Percentiles rank a stretch among this genome's conserved stretches.
Evolutionary conservation across 495 filamentous ascomycete species (phyloP).

Genomic region (Tuber brumale): DNA sequence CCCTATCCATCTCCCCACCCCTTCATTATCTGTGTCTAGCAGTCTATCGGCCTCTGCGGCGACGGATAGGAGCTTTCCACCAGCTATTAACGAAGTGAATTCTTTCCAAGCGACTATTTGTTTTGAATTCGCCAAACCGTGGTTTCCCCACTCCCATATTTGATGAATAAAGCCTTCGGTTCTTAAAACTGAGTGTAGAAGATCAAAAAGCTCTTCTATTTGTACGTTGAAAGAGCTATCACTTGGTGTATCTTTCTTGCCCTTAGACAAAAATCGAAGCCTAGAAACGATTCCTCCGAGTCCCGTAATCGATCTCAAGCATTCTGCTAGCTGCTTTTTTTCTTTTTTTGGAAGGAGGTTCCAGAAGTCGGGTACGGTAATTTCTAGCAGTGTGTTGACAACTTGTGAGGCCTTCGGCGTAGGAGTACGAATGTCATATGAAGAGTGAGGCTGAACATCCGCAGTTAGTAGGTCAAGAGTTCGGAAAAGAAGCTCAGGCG

Average conservation of each 20-base stretch:
- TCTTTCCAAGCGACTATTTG: constrained; percentile 61
- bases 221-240: constrained; percentile 44
- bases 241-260: constrained; percentile 46
- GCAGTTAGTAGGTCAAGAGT: constrained; percentile 18
- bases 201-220: constrained; percentile 45
- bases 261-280: constrained; percentile 51
- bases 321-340: constrained; percentile 52
- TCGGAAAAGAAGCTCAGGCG: constrained; percentile 13
- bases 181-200: constrained; percentile 53
- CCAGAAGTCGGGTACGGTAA: constrained; percentile 37
- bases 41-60: constrained; percentile 69
- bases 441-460: constrained; percentile 1
- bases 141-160: constrained; percentile 47
- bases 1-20: constrained; percentile 56
- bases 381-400: constrained; percentile 30
- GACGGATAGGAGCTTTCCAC: constrained; percentile 63
- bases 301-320: constrained; percentile 65
- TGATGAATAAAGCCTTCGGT: constrained; percentile 50
- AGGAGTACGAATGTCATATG: constrained; percentile 27
- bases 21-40: constrained; percentile 41
- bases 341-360: constrained; percentile 30
- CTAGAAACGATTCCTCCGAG: constrained; percentile 61
- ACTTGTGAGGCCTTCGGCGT: constrained; percentile 34
- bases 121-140: constrained; percentile 22
- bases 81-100: constrained; percentile 54